Conservation (phyloP, 345 rosid species). For the Murraya koenigii region DNA sequence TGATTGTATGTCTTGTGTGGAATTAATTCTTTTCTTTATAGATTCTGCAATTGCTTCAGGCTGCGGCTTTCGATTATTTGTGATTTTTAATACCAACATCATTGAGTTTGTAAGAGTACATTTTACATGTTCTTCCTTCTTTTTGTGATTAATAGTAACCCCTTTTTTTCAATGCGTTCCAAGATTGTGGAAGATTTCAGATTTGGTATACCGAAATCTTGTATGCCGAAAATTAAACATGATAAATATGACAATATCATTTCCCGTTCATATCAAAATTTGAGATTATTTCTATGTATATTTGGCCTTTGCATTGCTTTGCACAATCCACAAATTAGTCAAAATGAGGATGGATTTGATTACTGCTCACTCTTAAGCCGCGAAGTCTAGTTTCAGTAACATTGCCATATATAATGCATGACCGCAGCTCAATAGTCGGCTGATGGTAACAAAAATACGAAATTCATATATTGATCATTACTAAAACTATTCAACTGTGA, state of each 20-base stretch:
- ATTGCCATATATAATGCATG: too few species aligned
- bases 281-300: neutral
- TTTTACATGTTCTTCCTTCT: neutral
- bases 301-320: neutral
- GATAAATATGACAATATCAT: neutral
- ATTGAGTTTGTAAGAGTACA: neutral
- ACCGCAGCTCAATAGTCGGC: too few species aligned
- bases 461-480: neutral
- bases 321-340: neutral
- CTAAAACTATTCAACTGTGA: neutral
- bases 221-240: neutral
- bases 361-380: neutral
- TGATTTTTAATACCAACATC: neutral
- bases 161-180: neutral
- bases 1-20: conserved; percentile 18
- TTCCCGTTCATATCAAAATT: neutral
- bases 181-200: neutral
- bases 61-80: neutral
- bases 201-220: neutral
- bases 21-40: neutral
- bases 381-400: neutral
- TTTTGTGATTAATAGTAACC: neutral
- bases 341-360: neutral
- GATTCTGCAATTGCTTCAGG: neutral
- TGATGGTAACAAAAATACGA: neutral